phyloP scores from a whole-genome alignment of 2,329 filamentous ascomycete genomes.

The Monilinia aucupariae region DNA sequence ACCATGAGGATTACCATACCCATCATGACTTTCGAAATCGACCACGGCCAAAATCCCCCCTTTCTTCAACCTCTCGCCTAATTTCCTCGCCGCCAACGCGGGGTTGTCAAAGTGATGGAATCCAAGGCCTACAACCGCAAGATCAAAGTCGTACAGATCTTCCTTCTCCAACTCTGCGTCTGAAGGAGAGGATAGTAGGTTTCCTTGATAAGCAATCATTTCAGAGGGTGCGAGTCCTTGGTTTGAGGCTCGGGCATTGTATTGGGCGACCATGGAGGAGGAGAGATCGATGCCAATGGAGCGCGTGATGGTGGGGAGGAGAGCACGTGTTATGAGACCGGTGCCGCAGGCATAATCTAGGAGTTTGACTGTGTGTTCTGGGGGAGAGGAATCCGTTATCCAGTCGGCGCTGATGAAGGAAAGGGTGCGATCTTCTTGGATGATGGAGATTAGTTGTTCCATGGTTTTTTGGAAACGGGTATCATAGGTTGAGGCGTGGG shows the following conservation, averaged over 20 bases:
- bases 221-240: slow-evolving; percentile 48
- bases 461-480: slow-evolving; percentile 49
- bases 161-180: background rate
- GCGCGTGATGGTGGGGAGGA: slow-evolving; percentile 57
- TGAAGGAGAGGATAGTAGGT: slow-evolving; percentile 42
- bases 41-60: slow-evolving; percentile 64
- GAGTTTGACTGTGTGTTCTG: slow-evolving; percentile 34
- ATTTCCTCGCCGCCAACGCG: slow-evolving; percentile 49
- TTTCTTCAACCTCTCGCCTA: slow-evolving; percentile 56
- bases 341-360: slow-evolving; percentile 76
- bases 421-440: slow-evolving; percentile 43
- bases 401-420: slow-evolving; percentile 60
- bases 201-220: slow-evolving; percentile 53
- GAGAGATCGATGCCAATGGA: slow-evolving; percentile 66
- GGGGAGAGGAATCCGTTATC: slow-evolving; percentile 24
- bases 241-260: slow-evolving; percentile 55
- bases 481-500: slow-evolving; percentile 52
- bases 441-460: slow-evolving; percentile 48
- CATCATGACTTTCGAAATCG: slow-evolving; percentile 56
- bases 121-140: slow-evolving; percentile 56
- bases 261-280: slow-evolving; percentile 62
- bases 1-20: slow-evolving; percentile 22
- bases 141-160: slow-evolving; percentile 65
- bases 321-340: slow-evolving; percentile 43
- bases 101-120: slow-evolving; percentile 66